Base-by-base conservation (phyloP, 2,329 filamentous ascomycete species). In the Gyromitra esculenta region DNA sequence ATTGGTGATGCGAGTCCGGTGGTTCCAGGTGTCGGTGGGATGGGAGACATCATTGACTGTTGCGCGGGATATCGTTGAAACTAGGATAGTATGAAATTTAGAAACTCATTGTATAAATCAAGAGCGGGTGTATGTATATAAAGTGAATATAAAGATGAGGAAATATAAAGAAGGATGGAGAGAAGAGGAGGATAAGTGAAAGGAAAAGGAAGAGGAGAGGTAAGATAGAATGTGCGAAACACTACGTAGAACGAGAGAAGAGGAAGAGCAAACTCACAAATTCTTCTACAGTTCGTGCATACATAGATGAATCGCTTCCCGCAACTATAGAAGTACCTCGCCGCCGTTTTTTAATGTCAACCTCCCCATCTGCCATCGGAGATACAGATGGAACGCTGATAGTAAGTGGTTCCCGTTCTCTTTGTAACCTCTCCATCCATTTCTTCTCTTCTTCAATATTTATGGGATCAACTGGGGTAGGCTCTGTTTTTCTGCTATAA, bases 361-460 rank as follows among this genome's bases (percentile, higher is more conserved):
- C 65, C 5, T 70, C 69, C 37, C 50, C 77, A 66, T 78, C 73
- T 85, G 59, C 85, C 84, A 45, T 82, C 81, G 72, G 75, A 43
- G 72, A 63, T 83, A 85, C 65, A 80, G 83, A 85, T 25, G 83
- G 85, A 82, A 66, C 80, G 81, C 67, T 84, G 79, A 75, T 81
- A 59, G 72, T 83, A 81, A 79, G 81, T 80, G 73, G 81, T 80
- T 85, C 86, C 82, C 62, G 84, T 79, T 94, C 91, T 54, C 88
- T 88, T 76, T 90, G 88, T 1, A 96, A 88, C 75, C 89, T 90
- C 78, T 93, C 90, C 81, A 94, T 88, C 92, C 94, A 97, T 56
- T 88, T 89, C 74, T 88, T 89, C 78, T 96, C 90, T 82, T 97
- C 95, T 78, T 95, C 92, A 4, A 90, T 88, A 77, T 93, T 91